phyloP scores from a whole-genome alignment of 139 green algal species.

The Chlorella sp. region DNA sequence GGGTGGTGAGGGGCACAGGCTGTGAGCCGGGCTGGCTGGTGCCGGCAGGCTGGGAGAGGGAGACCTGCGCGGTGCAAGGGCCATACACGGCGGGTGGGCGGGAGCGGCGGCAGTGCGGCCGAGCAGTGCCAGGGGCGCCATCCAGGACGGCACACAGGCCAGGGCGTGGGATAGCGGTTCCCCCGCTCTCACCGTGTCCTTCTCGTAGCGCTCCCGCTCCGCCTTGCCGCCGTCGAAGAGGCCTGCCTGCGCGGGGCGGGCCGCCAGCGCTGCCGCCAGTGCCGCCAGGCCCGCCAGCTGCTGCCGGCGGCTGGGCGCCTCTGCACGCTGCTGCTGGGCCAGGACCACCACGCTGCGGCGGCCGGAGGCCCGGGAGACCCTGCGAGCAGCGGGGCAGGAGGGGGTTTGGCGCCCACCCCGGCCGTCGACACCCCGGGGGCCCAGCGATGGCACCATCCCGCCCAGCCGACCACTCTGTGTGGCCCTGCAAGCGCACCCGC shows the following conservation, averaged over 20 bases:
- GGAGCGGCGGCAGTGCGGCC: background rate
- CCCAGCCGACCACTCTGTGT: background rate
- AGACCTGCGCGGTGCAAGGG: background rate
- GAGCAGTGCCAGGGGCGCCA: background rate
- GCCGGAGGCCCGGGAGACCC: background rate
- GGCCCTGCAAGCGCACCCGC: no score
- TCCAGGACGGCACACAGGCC: no score
- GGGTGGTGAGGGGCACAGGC: background rate
- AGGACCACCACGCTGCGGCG: conserved; percentile 1
- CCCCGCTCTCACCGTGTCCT: conserved; percentile 67
- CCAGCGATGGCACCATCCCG: background rate
- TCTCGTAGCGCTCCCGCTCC: conserved; percentile 55
- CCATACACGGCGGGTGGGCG: background rate
- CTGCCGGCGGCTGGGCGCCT: conserved; percentile 35
- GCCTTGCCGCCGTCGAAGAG: conserved; percentile 59
- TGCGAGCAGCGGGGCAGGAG: background rate
- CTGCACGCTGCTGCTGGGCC: conserved; percentile 24
- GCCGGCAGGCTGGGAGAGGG: no score
- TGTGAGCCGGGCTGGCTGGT: background rate
- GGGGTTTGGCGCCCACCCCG: background rate
- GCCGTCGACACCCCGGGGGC: background rate
- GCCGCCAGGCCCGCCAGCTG: conserved; percentile 30
- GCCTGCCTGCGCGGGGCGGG: conserved; percentile 64
- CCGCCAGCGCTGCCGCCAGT: conserved; percentile 33
- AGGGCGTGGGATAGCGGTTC: no score